phyloP scores from a whole-genome alignment of 768 basidiomycete genomes.

The Gautieria morchelliformis region DNA sequence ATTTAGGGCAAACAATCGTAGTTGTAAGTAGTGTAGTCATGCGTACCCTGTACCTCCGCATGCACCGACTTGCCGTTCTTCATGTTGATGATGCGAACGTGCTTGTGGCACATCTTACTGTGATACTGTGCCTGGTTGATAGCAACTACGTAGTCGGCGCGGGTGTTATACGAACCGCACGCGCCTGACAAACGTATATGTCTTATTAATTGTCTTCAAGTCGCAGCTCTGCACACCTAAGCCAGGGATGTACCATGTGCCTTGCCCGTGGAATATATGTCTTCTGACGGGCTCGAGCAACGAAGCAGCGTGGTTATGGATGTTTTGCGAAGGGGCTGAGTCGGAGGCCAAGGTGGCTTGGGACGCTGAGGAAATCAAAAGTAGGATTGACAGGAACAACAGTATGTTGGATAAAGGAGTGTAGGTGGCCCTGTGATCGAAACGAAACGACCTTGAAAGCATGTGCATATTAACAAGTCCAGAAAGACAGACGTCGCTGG shows the following conservation, averaged over 20 bases:
- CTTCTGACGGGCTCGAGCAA: background rate
- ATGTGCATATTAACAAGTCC: background rate
- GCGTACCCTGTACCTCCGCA: slow-evolving; percentile 4
- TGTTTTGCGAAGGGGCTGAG: background rate
- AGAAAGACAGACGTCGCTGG: background rate
- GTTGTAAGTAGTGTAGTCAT: background rate
- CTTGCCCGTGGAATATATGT: background rate
- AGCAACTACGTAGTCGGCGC: background rate
- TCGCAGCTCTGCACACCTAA: background rate
- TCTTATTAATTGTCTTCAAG: background rate
- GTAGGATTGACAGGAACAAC: background rate
- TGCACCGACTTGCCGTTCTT: background rate
- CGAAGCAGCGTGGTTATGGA: background rate
- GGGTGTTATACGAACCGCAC: background rate
- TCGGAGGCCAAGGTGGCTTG: background rate
- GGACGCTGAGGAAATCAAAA: background rate
- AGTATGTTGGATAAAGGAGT: background rate
- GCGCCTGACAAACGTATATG: background rate
- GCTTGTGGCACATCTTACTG: background rate
- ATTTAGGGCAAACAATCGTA: background rate
- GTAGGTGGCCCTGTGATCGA: background rate
- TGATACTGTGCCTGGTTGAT: slow-evolving; percentile 1
- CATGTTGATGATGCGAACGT: background rate
- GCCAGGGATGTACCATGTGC: slow-evolving; percentile 2
- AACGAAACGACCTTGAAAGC: background rate